Base-by-base conservation (phyloP, 768 basidiomycete genomes). In the Asterophora lycoperdoides region DNA sequence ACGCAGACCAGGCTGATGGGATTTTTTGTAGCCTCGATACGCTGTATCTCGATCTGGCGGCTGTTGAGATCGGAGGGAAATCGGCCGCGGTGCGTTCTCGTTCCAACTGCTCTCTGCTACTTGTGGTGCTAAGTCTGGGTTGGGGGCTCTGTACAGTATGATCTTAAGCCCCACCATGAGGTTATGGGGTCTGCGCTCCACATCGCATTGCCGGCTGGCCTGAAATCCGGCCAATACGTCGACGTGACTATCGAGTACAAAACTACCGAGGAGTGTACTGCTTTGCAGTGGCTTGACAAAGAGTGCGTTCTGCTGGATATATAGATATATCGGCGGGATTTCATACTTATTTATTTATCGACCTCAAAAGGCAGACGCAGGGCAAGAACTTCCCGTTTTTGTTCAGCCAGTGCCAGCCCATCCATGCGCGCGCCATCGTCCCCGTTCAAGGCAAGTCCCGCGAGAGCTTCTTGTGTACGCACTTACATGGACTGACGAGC, bases 401-500 rank as follows among this genome's bases (percentile, higher is more conserved):
- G 13, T 97, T 93, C 71, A 92, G 89, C 51, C 94, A 96, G 59
- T 90, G 87, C 59, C 93, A 96, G 56, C 90, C 94, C 3, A 95
- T 93, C 56, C 86, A 94, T 60, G 88, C 88, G 2, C 81, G 93
- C 23, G 77, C 84, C 3, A 66, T 95, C 35, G 77, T 80, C 0
- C 93, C 93, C 2, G 60, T 91, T 49, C 92, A 94, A 77, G 86
- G 86, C 81, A 35, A 26, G 32, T 42, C 37, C 39, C 15, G 7
- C 18, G 49, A 14, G 20, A 26, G n/a, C n/a, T n/a, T n/a, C n/a
- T 34, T 35, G 5, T 5, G 11, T 17, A 13, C 9, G 2, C 7
- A 46, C 17, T 1, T 26, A 28, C 28, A 6, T 53, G 5, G 20
- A 44, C 20, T 44, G 8, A 33, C 48, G 46, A 1, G 42, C 13